Percentiles rank a stretch among this genome's conserved stretches.
These are phyloP conservation scores for Penicillium corylophilum DNA, from an alignment of 2,329 filamentous ascomycete species.

Conservation along the genomic window DNA sequence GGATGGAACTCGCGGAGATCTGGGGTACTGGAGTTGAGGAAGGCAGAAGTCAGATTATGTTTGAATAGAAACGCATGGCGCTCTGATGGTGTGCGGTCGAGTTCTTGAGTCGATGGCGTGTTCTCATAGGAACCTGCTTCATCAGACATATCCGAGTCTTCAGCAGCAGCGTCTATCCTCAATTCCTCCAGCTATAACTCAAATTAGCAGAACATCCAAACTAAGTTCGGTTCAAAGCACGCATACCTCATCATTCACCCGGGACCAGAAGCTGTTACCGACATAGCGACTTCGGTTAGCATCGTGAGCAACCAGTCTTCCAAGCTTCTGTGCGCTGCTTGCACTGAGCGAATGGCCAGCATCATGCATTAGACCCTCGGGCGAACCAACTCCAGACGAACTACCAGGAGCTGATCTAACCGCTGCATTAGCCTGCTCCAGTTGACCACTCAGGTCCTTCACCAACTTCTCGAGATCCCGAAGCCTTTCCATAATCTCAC, in stretches of 20 bases:
- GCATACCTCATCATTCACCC: constrained; percentile 56
- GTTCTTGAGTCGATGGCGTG: constrained; percentile 33
- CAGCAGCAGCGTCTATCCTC: constrained; percentile 20
- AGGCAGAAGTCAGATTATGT: constrained; percentile 34
- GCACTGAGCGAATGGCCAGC: neutral
- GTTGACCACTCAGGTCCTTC: constrained; percentile 50
- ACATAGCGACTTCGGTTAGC: constrained; percentile 49
- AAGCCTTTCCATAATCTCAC: constrained; percentile 52
- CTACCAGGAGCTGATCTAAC: constrained; percentile 22
- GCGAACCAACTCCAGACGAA: constrained; percentile 30
- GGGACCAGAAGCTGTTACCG: constrained; percentile 56
- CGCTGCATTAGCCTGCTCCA: constrained; percentile 44
- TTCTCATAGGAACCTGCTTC: constrained; percentile 30
- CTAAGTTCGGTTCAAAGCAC: constrained; percentile 13
- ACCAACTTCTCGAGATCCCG: constrained; percentile 53
- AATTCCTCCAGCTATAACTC: constrained; percentile 17
- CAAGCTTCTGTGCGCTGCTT: constrained; percentile 42
- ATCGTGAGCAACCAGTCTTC: constrained; percentile 50
- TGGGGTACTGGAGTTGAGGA: constrained; percentile 13
- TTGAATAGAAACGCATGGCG: constrained; percentile 55
- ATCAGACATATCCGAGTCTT: constrained; percentile 37
- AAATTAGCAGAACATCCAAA: neutral
- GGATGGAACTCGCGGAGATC: constrained; percentile 49
- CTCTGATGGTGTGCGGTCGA: constrained; percentile 45
- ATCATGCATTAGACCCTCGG: constrained; percentile 21